These are phyloP conservation scores for Barnettozyma vustinii DNA, from an alignment of 805 yeast genomes.

Conservation along the genomic window DNA sequence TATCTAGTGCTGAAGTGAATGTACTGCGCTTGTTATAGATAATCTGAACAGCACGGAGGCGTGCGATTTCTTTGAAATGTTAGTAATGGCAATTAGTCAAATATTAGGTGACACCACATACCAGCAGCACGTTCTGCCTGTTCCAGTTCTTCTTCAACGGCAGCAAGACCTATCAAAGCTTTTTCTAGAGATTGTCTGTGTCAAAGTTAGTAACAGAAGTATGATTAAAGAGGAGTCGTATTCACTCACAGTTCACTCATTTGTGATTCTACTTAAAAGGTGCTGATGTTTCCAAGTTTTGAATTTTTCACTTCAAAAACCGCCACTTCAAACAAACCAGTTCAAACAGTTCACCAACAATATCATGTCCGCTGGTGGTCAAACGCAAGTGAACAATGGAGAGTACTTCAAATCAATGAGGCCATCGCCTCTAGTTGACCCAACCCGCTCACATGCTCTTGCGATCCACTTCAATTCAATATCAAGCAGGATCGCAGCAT, in stretches of 20 bases:
- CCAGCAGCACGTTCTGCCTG: conserved; percentile 54
- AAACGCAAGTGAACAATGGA: not conserved
- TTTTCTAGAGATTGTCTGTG: conserved; percentile 25
- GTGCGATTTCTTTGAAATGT: conserved; percentile 33
- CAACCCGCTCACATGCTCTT: conserved; percentile 7
- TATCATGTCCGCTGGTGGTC: not conserved
- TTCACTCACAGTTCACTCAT: conserved; percentile 6
- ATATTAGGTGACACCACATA: conserved; percentile 7
- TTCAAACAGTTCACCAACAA: not conserved
- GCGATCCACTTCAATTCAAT: conserved; percentile 24
- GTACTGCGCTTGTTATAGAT: conserved; percentile 54
- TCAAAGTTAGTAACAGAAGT: not conserved
- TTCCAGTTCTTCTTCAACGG: conserved; percentile 54
- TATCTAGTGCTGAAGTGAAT: conserved; percentile 50
- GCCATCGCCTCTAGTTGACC: not conserved
- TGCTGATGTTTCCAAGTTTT: not conserved
- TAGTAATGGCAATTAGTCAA: not conserved
- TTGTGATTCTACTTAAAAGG: not conserved
- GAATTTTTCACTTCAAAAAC: too few relatives aligned
- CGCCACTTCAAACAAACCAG: not conserved
- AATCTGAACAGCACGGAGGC: conserved; percentile 48
- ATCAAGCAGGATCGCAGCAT: conserved; percentile 26
- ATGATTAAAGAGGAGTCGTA: not conserved
- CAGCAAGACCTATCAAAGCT: conserved; percentile 47
- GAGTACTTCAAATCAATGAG: not conserved